Evolutionary conservation across 2,329 filamentous ascomycete species (phyloP).

Genomic region (Cytospora piceae): DNA sequence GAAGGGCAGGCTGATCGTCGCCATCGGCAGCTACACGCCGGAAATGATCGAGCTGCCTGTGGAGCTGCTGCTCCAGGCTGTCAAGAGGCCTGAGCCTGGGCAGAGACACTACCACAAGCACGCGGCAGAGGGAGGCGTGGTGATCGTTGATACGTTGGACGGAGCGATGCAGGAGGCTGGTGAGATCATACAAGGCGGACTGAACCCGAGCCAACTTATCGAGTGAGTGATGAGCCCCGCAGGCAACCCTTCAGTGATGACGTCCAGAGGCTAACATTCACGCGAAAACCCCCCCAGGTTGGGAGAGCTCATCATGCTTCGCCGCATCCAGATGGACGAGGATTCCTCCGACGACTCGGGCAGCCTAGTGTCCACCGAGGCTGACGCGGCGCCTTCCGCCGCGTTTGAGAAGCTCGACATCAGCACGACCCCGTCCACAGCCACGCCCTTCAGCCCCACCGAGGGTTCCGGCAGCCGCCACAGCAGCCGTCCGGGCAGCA

Average conservation of each 20-base stretch:
- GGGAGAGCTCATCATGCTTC: constrained; percentile 75
- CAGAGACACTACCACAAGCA: constrained; percentile 69
- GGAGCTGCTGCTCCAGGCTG: constrained; percentile 70
- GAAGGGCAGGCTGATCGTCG: constrained; percentile 73
- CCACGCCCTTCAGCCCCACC: constrained; percentile 42
- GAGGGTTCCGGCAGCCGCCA: constrained; percentile 18
- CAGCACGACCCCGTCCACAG: constrained; percentile 42
- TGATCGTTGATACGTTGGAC: constrained; percentile 77
- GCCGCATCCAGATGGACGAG: constrained; percentile 48
- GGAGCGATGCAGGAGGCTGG: constrained; percentile 83
- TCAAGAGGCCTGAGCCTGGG: constrained; percentile 47
- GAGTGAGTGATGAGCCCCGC: constrained; percentile 57
- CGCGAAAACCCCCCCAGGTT: constrained; percentile 51
- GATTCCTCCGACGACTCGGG: constrained; percentile 36
- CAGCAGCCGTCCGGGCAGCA: constrained; percentile 31
- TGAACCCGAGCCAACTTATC: constrained; percentile 76
- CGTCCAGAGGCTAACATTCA: no score
- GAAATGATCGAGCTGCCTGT: constrained; percentile 84
- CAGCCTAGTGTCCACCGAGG: constrained; percentile 29
- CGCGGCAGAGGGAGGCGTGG: constrained; percentile 64
- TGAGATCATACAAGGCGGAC: constrained; percentile 78
- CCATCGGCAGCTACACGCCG: constrained; percentile 70
- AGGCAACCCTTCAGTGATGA: neutral
- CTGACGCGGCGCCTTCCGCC: constrained; percentile 39
- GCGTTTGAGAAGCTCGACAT: constrained; percentile 43